Percentiles rank a stretch among this genome's conserved stretches.
Conservation (phyloP, 331 rosid genomes). For the Pyracantha coccinea region DNA sequence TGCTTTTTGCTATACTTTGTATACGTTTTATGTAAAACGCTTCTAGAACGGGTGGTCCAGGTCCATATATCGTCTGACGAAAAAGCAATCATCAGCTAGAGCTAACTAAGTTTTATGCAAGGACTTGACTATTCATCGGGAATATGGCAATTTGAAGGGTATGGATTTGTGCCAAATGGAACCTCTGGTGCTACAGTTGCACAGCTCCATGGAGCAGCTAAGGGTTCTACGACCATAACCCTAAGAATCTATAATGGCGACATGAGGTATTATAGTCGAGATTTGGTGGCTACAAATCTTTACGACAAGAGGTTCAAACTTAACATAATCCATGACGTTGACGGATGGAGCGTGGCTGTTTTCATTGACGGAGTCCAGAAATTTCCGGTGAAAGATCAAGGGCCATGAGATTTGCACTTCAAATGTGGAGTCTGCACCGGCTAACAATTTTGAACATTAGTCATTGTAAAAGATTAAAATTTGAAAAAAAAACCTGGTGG, state of each 20-base stretch:
- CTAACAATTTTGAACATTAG: too few relatives aligned
- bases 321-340: constrained; percentile 36
- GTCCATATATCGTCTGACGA: too few relatives aligned
- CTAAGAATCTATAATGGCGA: constrained; percentile 40
- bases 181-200: constrained; percentile 45
- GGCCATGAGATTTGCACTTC: constrained; percentile 38
- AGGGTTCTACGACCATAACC: constrained; percentile 18
- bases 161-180: constrained; percentile 34
- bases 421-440: constrained; percentile 48
- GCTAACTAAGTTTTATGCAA: not conserved
- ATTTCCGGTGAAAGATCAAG: constrained; percentile 21
- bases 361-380: constrained; percentile 29
- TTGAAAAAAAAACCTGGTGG: too few relatives aligned
- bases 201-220: constrained; percentile 38
- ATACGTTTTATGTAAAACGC: not conserved
- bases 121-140: constrained; percentile 35
- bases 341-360: constrained; percentile 24
- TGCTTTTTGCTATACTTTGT: not conserved
- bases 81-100: not conserved
- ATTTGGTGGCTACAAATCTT: constrained; percentile 22
- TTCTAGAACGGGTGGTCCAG: not conserved
- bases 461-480: too few relatives aligned
- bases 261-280: constrained; percentile 27
- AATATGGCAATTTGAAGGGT: constrained; percentile 53
- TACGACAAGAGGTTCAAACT: constrained; percentile 38